A percentile compares a stretch with the other conserved stretches of the same genome.
Evolutionary conservation across 306 rosid genomes (phyloP).

Genomic region (Cucumis melo): DNA sequence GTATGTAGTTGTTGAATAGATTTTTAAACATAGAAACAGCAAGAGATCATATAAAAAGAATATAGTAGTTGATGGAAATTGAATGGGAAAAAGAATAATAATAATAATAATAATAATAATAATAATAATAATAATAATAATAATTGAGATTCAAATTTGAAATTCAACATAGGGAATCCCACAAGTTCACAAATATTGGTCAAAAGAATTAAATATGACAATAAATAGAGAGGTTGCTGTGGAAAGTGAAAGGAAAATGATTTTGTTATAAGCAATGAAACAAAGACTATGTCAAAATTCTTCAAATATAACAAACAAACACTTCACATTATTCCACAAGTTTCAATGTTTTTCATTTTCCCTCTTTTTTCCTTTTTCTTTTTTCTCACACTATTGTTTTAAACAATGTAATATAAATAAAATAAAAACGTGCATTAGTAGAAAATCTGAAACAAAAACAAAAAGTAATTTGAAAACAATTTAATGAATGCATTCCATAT

Average conservation of each 20-base stretch:
- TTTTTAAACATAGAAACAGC: neutral
- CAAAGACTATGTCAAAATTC: neutral
- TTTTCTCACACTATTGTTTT: neutral
- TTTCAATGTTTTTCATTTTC: neutral
- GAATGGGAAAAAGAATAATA: neutral
- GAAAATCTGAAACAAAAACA: no score
- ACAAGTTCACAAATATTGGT: neutral
- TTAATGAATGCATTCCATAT: no score
- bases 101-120: no score
- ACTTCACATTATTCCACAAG: neutral
- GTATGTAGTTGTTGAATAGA: no score
- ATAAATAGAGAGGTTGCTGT: neutral
- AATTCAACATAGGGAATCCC: neutral
- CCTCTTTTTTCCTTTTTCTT: neutral
- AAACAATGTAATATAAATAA: no score
- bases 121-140: neutral
- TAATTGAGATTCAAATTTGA: neutral
- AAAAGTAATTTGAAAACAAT: no score
- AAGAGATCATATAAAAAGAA: neutral
- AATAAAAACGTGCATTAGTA: no score
- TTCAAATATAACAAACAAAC: neutral
- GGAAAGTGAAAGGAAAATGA: constrained; percentile 2
- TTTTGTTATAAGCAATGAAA: neutral
- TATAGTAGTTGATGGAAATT: neutral
- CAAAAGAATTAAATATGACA: neutral